Base-by-base conservation (phyloP, 2,329 filamentous ascomycete species). In the Penicillium hordei region DNA sequence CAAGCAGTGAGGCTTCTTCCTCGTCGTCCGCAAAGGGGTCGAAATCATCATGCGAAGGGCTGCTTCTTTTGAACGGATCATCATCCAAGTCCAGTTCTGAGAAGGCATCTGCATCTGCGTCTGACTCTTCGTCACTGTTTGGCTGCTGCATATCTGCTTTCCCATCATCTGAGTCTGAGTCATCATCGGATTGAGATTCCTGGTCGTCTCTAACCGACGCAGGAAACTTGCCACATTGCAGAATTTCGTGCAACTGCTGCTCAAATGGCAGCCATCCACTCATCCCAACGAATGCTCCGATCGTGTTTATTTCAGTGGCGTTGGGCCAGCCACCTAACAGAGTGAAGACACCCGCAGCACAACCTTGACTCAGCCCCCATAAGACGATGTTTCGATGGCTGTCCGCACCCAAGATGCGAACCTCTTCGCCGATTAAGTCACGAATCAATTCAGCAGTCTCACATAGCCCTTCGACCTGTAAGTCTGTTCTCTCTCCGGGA, bases 301-400 rank as follows among this genome's bases (percentile, higher is more conserved):
- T 48, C 0, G 62, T 55, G 5, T 43, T 55, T 6, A 29, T 13
- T 4, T 48, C 31, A 10, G 21, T 44, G 5, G 23, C 34, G 2
- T 61, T 59, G 48, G 63, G 64, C 9, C 69, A 70, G n/a, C 76
- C 73, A 19, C 68, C 71, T 2, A 85, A 65, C 21, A 82, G 64
- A 2, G 75, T 61, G 21, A 77, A 70, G 10, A 83, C 60, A 0
- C 72, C 70, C 63, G 78, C 76, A 1, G 81, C 82, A 61, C 79
- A 83, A 0, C 82, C 82, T 60, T 83, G 80, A 63, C 82, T 83
- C n/a, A 84, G 59, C 0, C 82, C 81, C 17, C 81, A 80, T 1
- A 85, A 59, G 7, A 84, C 68, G 15, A 84, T 69, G 49, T 80
- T 81, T 21, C 61, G 34, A 52, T 70, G 31, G 48, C 68, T 52